Evolutionary conservation across 768 basidiomycete genomes (phyloP).

Genomic region (Amyloporia xantha): DNA sequence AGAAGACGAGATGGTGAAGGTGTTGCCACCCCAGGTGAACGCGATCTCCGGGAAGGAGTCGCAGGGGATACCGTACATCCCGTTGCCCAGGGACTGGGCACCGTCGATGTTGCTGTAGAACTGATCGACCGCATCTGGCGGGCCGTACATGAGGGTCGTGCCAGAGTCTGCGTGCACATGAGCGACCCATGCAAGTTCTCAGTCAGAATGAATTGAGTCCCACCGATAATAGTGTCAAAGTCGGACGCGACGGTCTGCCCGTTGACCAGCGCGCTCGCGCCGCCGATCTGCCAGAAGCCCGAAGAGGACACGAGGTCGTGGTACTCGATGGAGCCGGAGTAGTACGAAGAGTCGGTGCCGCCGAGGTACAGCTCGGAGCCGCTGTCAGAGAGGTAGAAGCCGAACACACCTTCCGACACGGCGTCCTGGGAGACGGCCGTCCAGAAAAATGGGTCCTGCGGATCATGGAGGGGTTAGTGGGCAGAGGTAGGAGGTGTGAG

Average conservation of each 20-base stretch:
- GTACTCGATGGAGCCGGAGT: slow-evolving; percentile 34
- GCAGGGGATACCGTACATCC: slow-evolving; percentile 12
- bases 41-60: slow-evolving; percentile 9
- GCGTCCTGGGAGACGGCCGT: slow-evolving; percentile 33
- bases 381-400: slow-evolving; percentile 37
- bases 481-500: not conserved
- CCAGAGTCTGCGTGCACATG: slow-evolving; percentile 14
- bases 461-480: not conserved
- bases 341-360: slow-evolving; percentile 40
- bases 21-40: slow-evolving; percentile 16
- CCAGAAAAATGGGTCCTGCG: slow-evolving; percentile 27
- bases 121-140: slow-evolving; percentile 11
- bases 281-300: slow-evolving; percentile 24
- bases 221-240: slow-evolving; percentile 16
- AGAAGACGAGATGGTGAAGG: slow-evolving; percentile 9
- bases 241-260: slow-evolving; percentile 10
- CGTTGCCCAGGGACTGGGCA: slow-evolving; percentile 1
- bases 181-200: not conserved
- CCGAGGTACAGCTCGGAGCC: slow-evolving; percentile 52
- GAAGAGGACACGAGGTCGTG: slow-evolving; percentile 11
- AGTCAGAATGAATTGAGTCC: not conserved
- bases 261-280: slow-evolving; percentile 20
- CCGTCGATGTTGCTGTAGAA: slow-evolving; percentile 25
- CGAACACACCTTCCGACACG: slow-evolving; percentile 34
- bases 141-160: slow-evolving; percentile 24